Percentiles rank a stretch among this genome's conserved stretches.
These are phyloP conservation scores for Lenzites betulinus DNA, from an alignment of 768 basidiomycete species.

Conservation along the genomic window DNA sequence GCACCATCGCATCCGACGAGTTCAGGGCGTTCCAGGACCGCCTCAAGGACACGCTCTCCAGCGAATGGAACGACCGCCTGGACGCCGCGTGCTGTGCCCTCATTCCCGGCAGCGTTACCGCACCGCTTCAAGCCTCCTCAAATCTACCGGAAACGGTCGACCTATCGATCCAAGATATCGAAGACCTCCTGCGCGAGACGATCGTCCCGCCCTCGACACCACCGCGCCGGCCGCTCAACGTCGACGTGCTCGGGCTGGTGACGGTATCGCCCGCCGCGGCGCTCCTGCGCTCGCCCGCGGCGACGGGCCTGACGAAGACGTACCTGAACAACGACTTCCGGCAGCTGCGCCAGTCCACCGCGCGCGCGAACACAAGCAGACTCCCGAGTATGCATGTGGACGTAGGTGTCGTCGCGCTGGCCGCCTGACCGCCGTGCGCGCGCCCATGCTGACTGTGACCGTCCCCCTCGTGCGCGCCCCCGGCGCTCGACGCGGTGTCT, in stretches of 20 bases:
- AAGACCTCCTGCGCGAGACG: constrained; percentile 47
- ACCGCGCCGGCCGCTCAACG: constrained; percentile 47
- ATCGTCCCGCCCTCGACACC: constrained; percentile 54
- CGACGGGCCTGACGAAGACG: constrained; percentile 80
- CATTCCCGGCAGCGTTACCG: constrained; percentile 1
- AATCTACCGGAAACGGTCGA: constrained; percentile 43
- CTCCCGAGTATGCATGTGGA: constrained; percentile 85
- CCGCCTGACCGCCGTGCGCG: constrained; percentile 26
- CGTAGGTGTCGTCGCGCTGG: constrained; percentile 45
- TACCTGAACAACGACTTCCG: constrained; percentile 83
- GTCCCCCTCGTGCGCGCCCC: too few relatives aligned
- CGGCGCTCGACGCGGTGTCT: not conserved
- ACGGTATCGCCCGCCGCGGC: constrained; percentile 67
- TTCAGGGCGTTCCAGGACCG: constrained; percentile 50
- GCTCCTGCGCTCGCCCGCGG: constrained; percentile 67
- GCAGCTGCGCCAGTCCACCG: constrained; percentile 66
- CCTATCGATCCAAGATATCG: constrained; percentile 42
- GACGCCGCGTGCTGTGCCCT: constrained; percentile 37
- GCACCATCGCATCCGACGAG: constrained; percentile 38
- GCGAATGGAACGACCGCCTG: constrained; percentile 33
- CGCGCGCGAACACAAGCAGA: constrained; percentile 82
- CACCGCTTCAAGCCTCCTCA: constrained; percentile 25
- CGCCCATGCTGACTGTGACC: constrained; percentile 11
- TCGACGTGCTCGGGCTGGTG: constrained; percentile 63
- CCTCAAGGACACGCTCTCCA: constrained; percentile 34